These are phyloP conservation scores for Choanephora cucurbitarum DNA, from an alignment of 371 early-diverging fungal genomes.

Conservation along the genomic window DNA sequence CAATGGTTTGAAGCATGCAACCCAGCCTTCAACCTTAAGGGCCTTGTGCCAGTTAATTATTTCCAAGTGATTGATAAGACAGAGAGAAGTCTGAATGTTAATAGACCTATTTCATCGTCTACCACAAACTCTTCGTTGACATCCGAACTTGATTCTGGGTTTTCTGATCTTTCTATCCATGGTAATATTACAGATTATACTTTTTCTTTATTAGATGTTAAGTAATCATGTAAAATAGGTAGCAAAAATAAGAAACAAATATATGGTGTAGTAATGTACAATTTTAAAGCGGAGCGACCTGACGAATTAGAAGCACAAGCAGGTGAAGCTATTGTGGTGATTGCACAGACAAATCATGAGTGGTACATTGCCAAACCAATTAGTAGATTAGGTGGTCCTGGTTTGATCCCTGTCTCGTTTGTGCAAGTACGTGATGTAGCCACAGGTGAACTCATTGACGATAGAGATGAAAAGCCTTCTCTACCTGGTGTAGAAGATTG, in stretches of 20 bases:
- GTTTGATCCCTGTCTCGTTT: conserved; percentile 80
- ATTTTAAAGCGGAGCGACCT: conserved; percentile 74
- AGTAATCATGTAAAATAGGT: no score
- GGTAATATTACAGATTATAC: conserved; percentile 12
- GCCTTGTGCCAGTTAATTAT: conserved; percentile 78
- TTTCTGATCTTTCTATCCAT: conserved; percentile 24
- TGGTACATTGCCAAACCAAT: conserved; percentile 85
- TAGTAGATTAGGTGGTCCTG: conserved; percentile 67
- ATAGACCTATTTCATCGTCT: conserved; percentile 21
- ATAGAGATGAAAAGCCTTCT: conserved; percentile 44
- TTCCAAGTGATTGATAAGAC: conserved; percentile 77
- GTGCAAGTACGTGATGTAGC: conserved; percentile 72
- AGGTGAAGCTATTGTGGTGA: conserved; percentile 76
- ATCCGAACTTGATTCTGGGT: conserved; percentile 32
- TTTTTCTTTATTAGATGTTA: no score
- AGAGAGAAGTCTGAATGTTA: conserved; percentile 28
- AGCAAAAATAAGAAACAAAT: conserved; percentile 38
- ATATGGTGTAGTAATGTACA: conserved; percentile 76
- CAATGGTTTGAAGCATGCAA: conserved; percentile 87
- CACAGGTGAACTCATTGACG: conserved; percentile 60
- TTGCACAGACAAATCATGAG: conserved; percentile 79
- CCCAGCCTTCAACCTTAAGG: conserved; percentile 76
- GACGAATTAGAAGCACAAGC: conserved; percentile 76
- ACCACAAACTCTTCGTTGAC: conserved; percentile 17
- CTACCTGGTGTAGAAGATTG: conserved; percentile 73